A percentile compares a stretch with the other conserved stretches of the same genome.
These are phyloP conservation scores for Trichoderma breve DNA, from an alignment of 2,329 filamentous ascomycete species.

Conservation along the genomic window DNA sequence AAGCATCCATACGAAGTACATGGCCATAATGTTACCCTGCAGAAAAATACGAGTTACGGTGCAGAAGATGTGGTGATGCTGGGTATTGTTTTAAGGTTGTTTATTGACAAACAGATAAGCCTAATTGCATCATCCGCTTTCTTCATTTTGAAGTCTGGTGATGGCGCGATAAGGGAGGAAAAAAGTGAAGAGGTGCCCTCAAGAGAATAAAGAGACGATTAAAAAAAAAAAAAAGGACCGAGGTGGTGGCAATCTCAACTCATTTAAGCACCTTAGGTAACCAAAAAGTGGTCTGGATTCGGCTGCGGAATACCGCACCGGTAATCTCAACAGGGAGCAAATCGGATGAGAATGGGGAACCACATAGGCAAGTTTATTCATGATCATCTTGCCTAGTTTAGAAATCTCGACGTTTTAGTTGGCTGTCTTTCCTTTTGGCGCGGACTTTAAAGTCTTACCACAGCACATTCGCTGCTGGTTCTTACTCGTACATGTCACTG, in stretches of 20 bases:
- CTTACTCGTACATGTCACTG: background rate
- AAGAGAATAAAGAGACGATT: background rate
- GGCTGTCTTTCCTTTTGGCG: background rate
- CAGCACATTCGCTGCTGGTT: background rate
- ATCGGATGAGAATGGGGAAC: background rate
- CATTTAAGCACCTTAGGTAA: background rate
- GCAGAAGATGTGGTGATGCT: background rate
- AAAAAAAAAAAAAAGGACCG: background rate
- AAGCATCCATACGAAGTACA: background rate
- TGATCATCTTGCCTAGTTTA: conserved; percentile 1
- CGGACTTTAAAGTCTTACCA: background rate
- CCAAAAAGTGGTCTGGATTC: background rate
- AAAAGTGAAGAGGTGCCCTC: background rate
- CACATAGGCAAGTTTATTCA: conserved; percentile 10
- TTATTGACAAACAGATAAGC: background rate
- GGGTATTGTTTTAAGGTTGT: background rate
- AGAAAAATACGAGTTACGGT: background rate
- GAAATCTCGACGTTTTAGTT: background rate
- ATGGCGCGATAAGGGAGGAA: background rate
- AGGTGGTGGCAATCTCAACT: background rate
- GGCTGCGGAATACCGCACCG: background rate
- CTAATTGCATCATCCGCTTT: background rate
- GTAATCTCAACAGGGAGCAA: background rate
- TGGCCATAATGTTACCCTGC: background rate
- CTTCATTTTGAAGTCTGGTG: background rate